Conservation (phyloP, 305 asterid genomes). For the Fraxinus sp. region DNA sequence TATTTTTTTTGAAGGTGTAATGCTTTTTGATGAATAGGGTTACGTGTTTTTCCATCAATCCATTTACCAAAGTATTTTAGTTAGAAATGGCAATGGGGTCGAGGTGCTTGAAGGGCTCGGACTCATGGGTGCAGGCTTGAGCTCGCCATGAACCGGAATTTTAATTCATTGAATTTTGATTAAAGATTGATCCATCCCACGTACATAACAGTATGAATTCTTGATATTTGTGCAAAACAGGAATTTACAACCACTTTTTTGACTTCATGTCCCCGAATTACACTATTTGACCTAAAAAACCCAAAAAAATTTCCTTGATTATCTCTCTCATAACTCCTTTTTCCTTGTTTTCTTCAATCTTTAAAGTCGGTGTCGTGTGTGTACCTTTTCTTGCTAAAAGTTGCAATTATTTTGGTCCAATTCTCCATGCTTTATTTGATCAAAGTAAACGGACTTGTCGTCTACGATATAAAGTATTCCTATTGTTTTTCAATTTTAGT, state of each 20-base stretch:
- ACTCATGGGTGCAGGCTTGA: neutral
- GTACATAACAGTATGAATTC: neutral
- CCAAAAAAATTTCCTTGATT: neutral
- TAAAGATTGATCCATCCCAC: neutral
- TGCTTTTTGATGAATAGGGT: too few relatives aligned
- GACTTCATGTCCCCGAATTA: neutral
- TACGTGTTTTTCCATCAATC: neutral
- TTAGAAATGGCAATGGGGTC: neutral
- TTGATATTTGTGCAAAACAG: neutral
- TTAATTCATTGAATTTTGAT: neutral
- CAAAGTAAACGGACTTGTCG: neutral
- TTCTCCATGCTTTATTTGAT: constrained; percentile 18
- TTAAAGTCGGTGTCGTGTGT: neutral
- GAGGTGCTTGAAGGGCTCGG: too few relatives aligned
- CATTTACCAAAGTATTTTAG: neutral
- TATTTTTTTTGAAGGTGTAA: neutral
- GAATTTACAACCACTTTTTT: neutral
- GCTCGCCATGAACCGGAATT: neutral
- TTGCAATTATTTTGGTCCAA: constrained; percentile 5
- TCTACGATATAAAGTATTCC: neutral
- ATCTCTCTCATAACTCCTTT: neutral
- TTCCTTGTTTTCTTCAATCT: constrained; percentile 4
- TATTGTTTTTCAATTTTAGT: neutral
- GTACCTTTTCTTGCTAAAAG: neutral
- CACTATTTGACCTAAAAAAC: neutral